These are phyloP conservation scores for Firmiana major DNA, from an alignment of 345 rosid genomes.

Conservation along the genomic window DNA sequence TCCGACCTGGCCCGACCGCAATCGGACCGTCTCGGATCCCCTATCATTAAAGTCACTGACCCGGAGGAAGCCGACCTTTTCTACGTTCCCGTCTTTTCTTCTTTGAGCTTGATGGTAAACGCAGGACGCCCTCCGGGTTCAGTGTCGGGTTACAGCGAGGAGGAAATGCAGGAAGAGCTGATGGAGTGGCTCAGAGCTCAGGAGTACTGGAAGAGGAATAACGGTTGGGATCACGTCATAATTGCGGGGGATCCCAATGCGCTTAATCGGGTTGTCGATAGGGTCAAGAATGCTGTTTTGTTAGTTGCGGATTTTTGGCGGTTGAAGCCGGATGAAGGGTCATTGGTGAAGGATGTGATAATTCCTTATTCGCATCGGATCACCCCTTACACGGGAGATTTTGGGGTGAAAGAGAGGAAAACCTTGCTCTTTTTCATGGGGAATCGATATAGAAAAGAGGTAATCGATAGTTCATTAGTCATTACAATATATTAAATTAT, in stretches of 20 bases:
- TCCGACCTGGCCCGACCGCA: constrained; percentile 62
- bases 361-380: constrained; percentile 90
- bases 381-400: constrained; percentile 57
- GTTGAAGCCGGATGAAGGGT: constrained; percentile 76
- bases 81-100: constrained; percentile 83
- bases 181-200: constrained; percentile 80
- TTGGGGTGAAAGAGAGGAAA: constrained; percentile 53
- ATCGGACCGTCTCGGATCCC: constrained; percentile 57
- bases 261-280: constrained; percentile 54
- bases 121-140: constrained; percentile 35
- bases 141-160: constrained; percentile 65
- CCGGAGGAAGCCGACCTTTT: constrained; percentile 87
- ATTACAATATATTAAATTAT: not conserved
- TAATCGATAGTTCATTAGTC: constrained; percentile 18
- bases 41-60: constrained; percentile 51
- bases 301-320: constrained; percentile 84
- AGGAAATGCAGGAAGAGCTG: constrained; percentile 74
- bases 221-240: constrained; percentile 76
- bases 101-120: constrained; percentile 75
- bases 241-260: constrained; percentile 95
- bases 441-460: constrained; percentile 90
- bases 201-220: constrained; percentile 76
- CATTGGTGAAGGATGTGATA: constrained; percentile 83
- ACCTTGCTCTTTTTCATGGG: constrained; percentile 97
- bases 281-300: constrained; percentile 60